Conservation (phyloP, 768 basidiomycete species). For the Lactifluus echinatus region DNA sequence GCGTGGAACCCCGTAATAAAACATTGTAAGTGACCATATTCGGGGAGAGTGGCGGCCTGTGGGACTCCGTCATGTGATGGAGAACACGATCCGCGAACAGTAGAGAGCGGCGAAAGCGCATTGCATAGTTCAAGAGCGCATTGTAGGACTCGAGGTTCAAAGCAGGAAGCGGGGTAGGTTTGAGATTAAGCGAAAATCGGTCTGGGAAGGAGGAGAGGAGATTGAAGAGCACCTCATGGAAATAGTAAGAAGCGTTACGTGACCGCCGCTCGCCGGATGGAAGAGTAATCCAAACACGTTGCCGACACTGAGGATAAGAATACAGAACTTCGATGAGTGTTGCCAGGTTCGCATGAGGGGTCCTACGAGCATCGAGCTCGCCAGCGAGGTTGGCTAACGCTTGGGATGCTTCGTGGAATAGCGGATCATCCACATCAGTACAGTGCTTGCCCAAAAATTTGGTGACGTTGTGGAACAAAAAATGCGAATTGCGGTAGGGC, state of each 20-base stretch:
- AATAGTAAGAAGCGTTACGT: slow-evolving; percentile 25
- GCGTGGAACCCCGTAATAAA: slow-evolving; percentile 45
- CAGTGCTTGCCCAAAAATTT: slow-evolving; percentile 18
- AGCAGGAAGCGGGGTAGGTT: slow-evolving; percentile 23
- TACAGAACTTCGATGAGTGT: slow-evolving; percentile 16
- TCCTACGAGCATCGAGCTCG: slow-evolving; percentile 2
- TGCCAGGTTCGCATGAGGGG: slow-evolving; percentile 7
- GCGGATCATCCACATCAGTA: slow-evolving; percentile 4
- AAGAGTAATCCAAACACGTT: slow-evolving; percentile 23
- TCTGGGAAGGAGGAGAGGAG: slow-evolving; percentile 15
- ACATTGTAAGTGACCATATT: slow-evolving; percentile 48
- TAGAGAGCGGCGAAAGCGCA: slow-evolving; percentile 50
- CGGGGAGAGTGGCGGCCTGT: slow-evolving; percentile 36
- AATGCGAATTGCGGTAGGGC: not conserved
- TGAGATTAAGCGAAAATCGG: not conserved
- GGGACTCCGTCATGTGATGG: slow-evolving; percentile 43
- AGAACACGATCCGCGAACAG: slow-evolving; percentile 41
- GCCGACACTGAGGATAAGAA: slow-evolving; percentile 22
- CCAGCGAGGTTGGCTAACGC: slow-evolving; percentile 17
- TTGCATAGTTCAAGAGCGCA: slow-evolving; percentile 54
- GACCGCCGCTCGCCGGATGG: slow-evolving; percentile 6
- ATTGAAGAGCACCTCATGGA: slow-evolving; percentile 27
- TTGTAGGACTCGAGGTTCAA: slow-evolving; percentile 44
- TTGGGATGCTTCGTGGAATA: slow-evolving; percentile 16
- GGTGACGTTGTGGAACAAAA: slow-evolving; percentile 7